phyloP scores from a whole-genome alignment of 768 basidiomycete genomes.

The Coprinopsis cinerea region DNA sequence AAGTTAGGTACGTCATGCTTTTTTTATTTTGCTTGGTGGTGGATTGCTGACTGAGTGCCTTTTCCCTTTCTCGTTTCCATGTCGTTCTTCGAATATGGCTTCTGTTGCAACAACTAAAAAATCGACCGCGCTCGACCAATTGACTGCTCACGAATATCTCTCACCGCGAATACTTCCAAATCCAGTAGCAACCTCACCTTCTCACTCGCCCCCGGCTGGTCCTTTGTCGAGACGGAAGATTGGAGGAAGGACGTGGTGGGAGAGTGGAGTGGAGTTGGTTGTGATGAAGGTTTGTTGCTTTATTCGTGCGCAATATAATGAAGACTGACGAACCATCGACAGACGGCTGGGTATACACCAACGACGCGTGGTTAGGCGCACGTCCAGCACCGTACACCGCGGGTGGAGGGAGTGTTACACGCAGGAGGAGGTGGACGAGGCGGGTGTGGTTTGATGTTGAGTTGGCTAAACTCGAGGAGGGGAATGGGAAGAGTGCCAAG shows the following conservation, averaged over 20 bases:
- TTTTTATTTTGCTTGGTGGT: not conserved
- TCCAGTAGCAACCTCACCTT: conserved; percentile 77
- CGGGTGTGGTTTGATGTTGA: conserved; percentile 52
- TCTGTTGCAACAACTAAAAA: conserved; percentile 11
- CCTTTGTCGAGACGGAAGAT: conserved; percentile 69
- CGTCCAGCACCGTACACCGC: conserved; percentile 35
- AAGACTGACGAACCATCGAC: not conserved
- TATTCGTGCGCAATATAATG: not conserved
- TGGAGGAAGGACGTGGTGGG: conserved; percentile 66
- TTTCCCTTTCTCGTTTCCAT: too few relatives aligned
- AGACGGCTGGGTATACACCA: conserved; percentile 83
- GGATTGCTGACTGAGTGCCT: not conserved
- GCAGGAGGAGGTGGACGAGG: conserved; percentile 64
- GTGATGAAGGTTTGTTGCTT: conserved; percentile 22
- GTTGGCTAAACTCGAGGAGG: conserved; percentile 9
- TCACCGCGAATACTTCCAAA: too few relatives aligned
- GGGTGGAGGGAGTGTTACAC: conserved; percentile 47
- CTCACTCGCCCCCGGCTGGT: conserved; percentile 68
- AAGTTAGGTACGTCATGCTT: conserved; percentile 53
- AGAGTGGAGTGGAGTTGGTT: conserved; percentile 43
- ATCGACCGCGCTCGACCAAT: too few relatives aligned
- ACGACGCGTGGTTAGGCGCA: conserved; percentile 66
- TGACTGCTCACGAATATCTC: too few relatives aligned
- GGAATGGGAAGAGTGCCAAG: not conserved
- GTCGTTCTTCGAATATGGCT: too few relatives aligned